These are phyloP conservation scores for Leptomonas pyrrhocoris DNA, from an alignment of 208 protist species.

Conservation along the genomic window DNA sequence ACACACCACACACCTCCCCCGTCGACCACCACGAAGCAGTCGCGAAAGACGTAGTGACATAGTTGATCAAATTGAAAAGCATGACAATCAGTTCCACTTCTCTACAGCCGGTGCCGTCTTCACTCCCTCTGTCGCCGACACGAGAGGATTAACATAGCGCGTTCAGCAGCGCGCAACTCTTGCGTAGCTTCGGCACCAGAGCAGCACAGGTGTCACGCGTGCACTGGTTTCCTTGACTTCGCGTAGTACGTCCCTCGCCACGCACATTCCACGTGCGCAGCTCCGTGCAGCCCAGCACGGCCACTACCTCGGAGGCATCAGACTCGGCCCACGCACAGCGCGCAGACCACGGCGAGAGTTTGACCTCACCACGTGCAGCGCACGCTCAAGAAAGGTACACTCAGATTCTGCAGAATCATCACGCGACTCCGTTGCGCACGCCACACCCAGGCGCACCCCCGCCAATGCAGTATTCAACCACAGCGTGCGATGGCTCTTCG, in stretches of 20 bases:
- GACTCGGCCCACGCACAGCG: slow-evolving; percentile 11
- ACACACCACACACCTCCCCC: too few species aligned
- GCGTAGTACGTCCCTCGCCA: slow-evolving; percentile 2
- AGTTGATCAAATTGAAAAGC: too few species aligned
- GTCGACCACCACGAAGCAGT: too few species aligned
- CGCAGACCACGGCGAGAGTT: slow-evolving; percentile 22
- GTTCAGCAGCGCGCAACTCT: slow-evolving; percentile 15
- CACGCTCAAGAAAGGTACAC: slow-evolving; percentile 36
- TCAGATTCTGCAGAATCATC: slow-evolving; percentile 34
- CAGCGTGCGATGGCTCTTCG: slow-evolving; percentile 37
- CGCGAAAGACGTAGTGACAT: too few species aligned
- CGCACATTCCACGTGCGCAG: background rate
- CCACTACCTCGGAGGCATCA: slow-evolving; percentile 3
- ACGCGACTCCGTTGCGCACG: slow-evolving; percentile 5
- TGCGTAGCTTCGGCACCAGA: slow-evolving; percentile 49
- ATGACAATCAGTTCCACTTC: background rate
- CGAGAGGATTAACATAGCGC: background rate
- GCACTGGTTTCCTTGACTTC: slow-evolving; percentile 46
- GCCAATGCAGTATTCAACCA: background rate
- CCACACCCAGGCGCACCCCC: background rate
- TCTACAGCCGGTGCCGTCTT: too few species aligned
- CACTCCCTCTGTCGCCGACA: too few species aligned
- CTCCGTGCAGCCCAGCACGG: background rate
- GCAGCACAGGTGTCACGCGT: slow-evolving; percentile 32
- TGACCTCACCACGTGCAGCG: slow-evolving; percentile 16